Conservation (phyloP, 257 asterid species). For the Solanum neorickii region DNA sequence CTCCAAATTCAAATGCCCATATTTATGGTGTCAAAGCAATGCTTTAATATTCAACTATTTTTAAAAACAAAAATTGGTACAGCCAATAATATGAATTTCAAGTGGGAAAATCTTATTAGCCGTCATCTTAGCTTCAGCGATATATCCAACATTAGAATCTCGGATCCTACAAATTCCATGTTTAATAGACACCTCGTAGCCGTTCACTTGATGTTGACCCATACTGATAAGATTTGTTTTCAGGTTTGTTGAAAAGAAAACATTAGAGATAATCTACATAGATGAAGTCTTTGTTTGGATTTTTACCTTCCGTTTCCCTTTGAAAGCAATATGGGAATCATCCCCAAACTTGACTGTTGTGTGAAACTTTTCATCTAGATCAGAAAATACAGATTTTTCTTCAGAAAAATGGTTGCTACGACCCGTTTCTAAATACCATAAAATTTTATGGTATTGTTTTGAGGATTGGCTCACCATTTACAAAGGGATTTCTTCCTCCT, state of each 20-base stretch:
- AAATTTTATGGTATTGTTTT: not conserved
- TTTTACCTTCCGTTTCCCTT: not conserved
- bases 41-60: not conserved
- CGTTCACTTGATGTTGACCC: conserved; percentile 5
- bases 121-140: not conserved
- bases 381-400: too few relatives aligned
- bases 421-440: not conserved
- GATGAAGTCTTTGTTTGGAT: too few relatives aligned
- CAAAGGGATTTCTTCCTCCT: not conserved
- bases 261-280: too few relatives aligned
- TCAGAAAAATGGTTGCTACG: not conserved
- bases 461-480: not conserved
- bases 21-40: not conserved
- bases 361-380: not conserved
- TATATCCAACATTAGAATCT: not conserved
- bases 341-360: not conserved
- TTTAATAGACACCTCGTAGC: not conserved
- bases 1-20: not conserved
- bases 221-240: not conserved
- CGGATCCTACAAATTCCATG: not conserved
- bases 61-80: not conserved
- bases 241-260: too few relatives aligned
- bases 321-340: not conserved
- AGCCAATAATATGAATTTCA: not conserved
- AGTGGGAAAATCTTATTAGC: not conserved